Evolutionary conservation across 1,284 basidiomycete species (phyloP), one percentile per base, ranked within the genome.

Genomic region (Gomphus bonarii): DNA sequence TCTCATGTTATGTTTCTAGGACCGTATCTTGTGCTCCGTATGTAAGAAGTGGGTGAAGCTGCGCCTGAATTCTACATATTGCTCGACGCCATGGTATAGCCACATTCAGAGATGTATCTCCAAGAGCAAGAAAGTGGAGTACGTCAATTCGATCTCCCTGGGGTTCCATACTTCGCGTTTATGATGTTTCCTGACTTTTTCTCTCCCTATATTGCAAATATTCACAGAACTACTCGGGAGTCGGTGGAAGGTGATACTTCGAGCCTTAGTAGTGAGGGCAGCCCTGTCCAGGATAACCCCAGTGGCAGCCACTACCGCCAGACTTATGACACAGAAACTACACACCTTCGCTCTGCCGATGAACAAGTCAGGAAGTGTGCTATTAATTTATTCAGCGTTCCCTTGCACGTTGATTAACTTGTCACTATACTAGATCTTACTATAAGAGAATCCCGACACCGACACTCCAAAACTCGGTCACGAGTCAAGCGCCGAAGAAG

Each of bases 41-140:
- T 89, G 86, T 69, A 80, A 87, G 68, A 88, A 87, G 66, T 89
- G 86, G 86, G 88, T 89, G 62, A 77, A 86, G 36, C 72, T 89
- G 18, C 76, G 86, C 14, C 85, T 85, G 44, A 89, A 89, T 67
- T 88, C 85, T 55, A 88, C 86, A 0, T 89, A 87, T 64, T 89
- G 86, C 66, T 84, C 81, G n/a, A 88, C 88, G 58, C 86, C 86
- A 0, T 89, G 87, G 86, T 86, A 88, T 63, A 86, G 84, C 10
- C 86, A 89, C 65, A 72, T 85, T 54, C 80, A 79, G 70, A 85
- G 83, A 65, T 88, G 85, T 67, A 69, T 89, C 51, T 80, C 83
- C 2, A 88, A 85, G 70, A 84, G 83, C 67, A 75, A 79, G 82
- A 84, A 61, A 66, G 75, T 60, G 50, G 31, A 30, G 57, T n/a